Percentiles rank a stretch among this genome's conserved stretches.
Evolutionary conservation across 805 yeast genomes (phyloP).

Genomic region (Candida argentea): DNA sequence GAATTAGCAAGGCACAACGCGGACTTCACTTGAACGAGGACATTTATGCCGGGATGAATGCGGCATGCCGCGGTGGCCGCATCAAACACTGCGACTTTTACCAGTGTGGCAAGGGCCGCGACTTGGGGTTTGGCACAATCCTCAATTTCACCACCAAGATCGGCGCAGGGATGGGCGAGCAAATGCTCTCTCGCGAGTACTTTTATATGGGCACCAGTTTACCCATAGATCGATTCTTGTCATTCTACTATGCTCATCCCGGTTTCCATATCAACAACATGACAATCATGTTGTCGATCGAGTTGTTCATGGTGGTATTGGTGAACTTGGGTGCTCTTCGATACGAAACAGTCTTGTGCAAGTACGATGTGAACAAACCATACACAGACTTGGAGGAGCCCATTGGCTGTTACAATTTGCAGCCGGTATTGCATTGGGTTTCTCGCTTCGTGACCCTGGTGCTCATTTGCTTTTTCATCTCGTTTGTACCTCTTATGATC

Average conservation of each 20-base stretch:
- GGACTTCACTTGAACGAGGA: conserved; percentile 91
- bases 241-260: conserved; percentile 94
- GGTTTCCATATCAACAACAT: conserved; percentile 91
- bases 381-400: conserved; percentile 69
- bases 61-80: conserved; percentile 80
- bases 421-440: conserved; percentile 87
- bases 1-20: conserved; percentile 89
- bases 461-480: conserved; percentile 85
- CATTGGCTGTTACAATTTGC: conserved; percentile 74
- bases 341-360: conserved; percentile 62
- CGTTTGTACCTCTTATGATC: conserved; percentile 77
- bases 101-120: conserved; percentile 97
- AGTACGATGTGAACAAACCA: conserved; percentile 55
- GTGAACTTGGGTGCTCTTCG: conserved; percentile 71
- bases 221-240: conserved; percentile 80
- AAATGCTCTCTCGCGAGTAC: conserved; percentile 82
- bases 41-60: conserved; percentile 92
- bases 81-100: conserved; percentile 92
- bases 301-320: conserved; percentile 70
- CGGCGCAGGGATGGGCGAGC: conserved; percentile 99
- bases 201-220: conserved; percentile 83
- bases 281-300: conserved; percentile 80
- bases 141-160: conserved; percentile 90
- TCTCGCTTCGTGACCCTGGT: conserved; percentile 80
- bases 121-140: conserved; percentile 86